These are phyloP conservation scores for Dryas drummondii DNA, from an alignment of 306 rosid genomes.

Conservation along the genomic window DNA sequence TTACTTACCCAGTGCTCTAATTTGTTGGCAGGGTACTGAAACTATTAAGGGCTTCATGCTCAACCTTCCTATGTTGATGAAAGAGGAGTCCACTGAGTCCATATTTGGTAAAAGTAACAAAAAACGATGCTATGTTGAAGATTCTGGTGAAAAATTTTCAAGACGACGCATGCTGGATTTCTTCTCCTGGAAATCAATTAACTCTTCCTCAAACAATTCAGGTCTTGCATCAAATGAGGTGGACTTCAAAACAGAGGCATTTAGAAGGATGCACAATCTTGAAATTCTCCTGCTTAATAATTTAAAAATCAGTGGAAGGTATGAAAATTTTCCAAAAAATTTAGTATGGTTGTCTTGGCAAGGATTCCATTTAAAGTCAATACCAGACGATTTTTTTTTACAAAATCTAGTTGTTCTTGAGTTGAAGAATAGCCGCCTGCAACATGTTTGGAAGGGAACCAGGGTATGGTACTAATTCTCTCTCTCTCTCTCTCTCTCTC, in stretches of 20 bases:
- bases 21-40: too few species aligned
- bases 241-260: background rate
- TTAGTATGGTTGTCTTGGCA: background rate
- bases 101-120: background rate
- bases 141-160: background rate
- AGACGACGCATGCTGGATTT: background rate
- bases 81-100: too few species aligned
- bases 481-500: too few species aligned
- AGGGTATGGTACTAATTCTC: background rate
- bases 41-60: background rate
- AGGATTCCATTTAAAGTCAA: constrained; percentile 11
- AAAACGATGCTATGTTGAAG: background rate
- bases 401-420: constrained; percentile 15
- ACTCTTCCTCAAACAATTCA: background rate
- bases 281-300: background rate
- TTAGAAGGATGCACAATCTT: background rate
- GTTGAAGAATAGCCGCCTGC: background rate
- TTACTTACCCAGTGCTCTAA: too few species aligned
- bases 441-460: background rate
- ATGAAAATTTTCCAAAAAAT: constrained; percentile 12
- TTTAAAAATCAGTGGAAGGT: background rate
- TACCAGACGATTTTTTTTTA: background rate
- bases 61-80: background rate
- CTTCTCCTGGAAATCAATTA: background rate
- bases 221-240: background rate